Percentiles rank a stretch among this genome's conserved stretches.
Evolutionary conservation across 2,329 filamentous ascomycete species (phyloP).

Genomic region (Xylaria digitata): DNA sequence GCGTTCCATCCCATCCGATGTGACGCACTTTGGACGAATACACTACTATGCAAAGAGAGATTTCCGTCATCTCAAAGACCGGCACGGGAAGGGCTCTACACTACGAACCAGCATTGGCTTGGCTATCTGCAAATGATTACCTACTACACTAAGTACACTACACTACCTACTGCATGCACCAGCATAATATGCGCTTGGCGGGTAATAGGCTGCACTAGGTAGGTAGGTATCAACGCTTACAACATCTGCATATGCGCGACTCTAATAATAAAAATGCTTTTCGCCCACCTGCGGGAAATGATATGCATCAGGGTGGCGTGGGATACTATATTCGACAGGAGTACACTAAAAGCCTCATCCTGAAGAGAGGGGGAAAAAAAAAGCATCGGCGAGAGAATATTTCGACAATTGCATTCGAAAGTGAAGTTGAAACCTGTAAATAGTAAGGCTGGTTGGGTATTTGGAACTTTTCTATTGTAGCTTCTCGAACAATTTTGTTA

Average conservation of each 20-base stretch:
- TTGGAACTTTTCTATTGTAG: background rate
- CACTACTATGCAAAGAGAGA: background rate
- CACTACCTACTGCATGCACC: slow-evolving; percentile 10
- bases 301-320: slow-evolving; percentile 19
- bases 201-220: background rate
- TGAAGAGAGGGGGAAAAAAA: background rate
- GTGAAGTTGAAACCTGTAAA: background rate
- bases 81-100: background rate
- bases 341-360: background rate
- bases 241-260: slow-evolving; percentile 9
- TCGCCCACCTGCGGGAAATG: slow-evolving; percentile 2
- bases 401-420: background rate
- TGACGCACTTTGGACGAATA: slow-evolving; percentile 22
- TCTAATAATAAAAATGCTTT: slow-evolving; percentile 32
- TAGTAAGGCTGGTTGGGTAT: slow-evolving; percentile 8
- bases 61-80: slow-evolving; percentile 11
- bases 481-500: background rate
- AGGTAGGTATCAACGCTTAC: slow-evolving; percentile 14
- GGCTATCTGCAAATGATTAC: slow-evolving; percentile 11
- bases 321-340: slow-evolving; percentile 9
- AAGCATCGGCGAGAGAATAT: background rate
- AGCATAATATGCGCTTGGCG: background rate
- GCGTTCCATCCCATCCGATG: slow-evolving; percentile 23
- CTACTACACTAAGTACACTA: background rate
- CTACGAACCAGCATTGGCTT: slow-evolving; percentile 1